Percentiles rank a stretch among this genome's conserved stretches.
Evolutionary conservation across 306 rosid species (phyloP).

Genomic region (Prunus fruticosa): DNA sequence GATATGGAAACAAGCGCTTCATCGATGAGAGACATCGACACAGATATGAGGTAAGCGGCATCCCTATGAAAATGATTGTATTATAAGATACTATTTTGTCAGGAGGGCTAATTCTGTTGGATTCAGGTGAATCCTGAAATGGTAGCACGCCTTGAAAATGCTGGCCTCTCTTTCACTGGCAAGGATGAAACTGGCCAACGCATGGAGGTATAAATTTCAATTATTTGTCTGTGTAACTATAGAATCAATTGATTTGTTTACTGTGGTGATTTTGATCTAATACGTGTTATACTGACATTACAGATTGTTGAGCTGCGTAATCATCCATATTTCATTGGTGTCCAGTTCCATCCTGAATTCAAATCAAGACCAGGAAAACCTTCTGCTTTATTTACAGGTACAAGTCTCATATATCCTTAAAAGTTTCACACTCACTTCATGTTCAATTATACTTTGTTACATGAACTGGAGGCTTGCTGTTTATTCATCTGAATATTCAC

Average conservation of each 20-base stretch:
- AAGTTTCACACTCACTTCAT: not conserved
- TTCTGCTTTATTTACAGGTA: conserved; percentile 83
- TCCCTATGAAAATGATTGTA: not conserved
- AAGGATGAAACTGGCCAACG: conserved; percentile 45
- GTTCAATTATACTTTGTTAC: not conserved
- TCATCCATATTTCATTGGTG: conserved; percentile 90
- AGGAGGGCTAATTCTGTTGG: not conserved
- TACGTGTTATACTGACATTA: conserved; percentile 11
- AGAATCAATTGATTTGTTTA: not conserved
- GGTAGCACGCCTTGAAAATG: conserved; percentile 43
- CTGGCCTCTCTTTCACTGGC: conserved; percentile 43
- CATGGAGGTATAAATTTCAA: conserved; percentile 43
- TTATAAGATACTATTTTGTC: not conserved
- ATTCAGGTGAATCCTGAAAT: conserved; percentile 49
- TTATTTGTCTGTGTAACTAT: not conserved
- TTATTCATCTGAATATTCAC: not conserved
- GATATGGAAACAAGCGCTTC: conserved; percentile 41
- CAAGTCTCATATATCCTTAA: not conserved
- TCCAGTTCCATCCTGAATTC: conserved; percentile 91
- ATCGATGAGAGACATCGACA: conserved; percentile 53
- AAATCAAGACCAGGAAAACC: conserved; percentile 91
- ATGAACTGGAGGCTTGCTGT: not conserved
- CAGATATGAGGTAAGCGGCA: conserved; percentile 45
- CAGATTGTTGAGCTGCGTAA: conserved; percentile 82
- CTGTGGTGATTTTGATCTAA: conserved; percentile 1